Evolutionary conservation across 352 stramenopile genomes (phyloP).

Genomic region (Pythium biforme): DNA sequence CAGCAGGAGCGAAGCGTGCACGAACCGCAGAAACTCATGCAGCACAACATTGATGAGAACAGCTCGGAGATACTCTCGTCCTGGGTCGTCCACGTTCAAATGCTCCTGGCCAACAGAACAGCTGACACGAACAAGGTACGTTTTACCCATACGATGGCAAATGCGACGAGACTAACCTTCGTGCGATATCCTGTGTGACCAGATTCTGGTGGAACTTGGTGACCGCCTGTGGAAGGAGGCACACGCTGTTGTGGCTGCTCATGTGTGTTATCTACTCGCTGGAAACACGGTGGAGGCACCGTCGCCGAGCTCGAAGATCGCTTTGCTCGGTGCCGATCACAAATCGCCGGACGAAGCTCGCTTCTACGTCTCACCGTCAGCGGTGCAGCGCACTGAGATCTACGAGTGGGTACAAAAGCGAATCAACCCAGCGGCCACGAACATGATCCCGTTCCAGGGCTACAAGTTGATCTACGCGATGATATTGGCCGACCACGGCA

Average conservation of each 20-base stretch:
- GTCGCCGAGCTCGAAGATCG: constrained; percentile 72
- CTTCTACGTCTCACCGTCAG: constrained; percentile 77
- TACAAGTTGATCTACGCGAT: constrained; percentile 91
- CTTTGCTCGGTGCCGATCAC: constrained; percentile 78
- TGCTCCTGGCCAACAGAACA: constrained; percentile 79
- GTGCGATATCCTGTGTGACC: neutral
- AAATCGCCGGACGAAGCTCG: constrained; percentile 63
- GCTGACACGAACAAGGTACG: constrained; percentile 72
- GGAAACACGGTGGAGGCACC: constrained; percentile 73
- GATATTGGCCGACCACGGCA: constrained; percentile 80
- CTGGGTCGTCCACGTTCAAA: constrained; percentile 80
- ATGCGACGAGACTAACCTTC: neutral
- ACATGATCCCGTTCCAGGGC: constrained; percentile 85
- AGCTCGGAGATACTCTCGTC: constrained; percentile 60
- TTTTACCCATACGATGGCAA: neutral
- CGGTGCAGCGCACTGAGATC: constrained; percentile 83
- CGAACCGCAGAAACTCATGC: constrained; percentile 72
- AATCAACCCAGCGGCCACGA: constrained; percentile 42
- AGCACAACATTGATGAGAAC: constrained; percentile 31
- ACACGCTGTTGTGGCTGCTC: constrained; percentile 61
- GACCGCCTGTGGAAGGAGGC: constrained; percentile 78
- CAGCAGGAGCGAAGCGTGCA: constrained; percentile 85
- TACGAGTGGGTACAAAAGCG: constrained; percentile 83
- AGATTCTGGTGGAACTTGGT: constrained; percentile 80
- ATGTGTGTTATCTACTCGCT: constrained; percentile 80